Base-by-base conservation (phyloP, 2,329 filamentous ascomycete species). In the Aspergillus quadrilineatus region DNA sequence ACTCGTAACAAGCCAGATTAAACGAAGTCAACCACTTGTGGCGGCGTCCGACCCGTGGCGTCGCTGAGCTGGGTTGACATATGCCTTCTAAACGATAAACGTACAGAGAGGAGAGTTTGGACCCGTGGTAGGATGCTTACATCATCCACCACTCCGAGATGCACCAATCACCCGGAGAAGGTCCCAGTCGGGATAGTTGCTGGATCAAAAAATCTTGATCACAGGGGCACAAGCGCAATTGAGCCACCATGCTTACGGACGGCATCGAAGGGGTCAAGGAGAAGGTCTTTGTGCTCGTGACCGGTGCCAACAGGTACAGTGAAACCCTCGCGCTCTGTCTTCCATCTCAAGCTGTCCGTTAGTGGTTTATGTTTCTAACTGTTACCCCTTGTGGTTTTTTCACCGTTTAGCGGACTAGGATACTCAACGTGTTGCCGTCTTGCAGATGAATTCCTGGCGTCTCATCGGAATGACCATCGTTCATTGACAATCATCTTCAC, bases 361-460 rank as follows among this genome's bases (percentile, higher is more conserved):
- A 1, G 9, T 50, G 44, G 55, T 50, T 39, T 32, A 32, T 50
- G 22, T 41, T 52, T 54, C 59, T 62, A 37, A 60, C 57, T 49
- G 55, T n/a, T 34, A 37, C 29, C 17, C 50, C 57, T 56, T 63
- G 53, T n/a, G 45, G 32, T 53, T 44, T 32, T 42, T 50, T 41
- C 45, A 37, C 50, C 52, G 59, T 42, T 26, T 73, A 97, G 93
- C 71, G 93, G 93, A 59, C 85, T 97, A 44, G 93, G 93, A 44
- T 89, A 93, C 66, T 87, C 88, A 54, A 92, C 90, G 64, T 89
- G 89, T 71, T 85, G 89, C 68, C 89, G 91, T 59, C 81, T 96
- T 55, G 93, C 96, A 65, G 90, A 96, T 77, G 90, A 96, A 67
- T 97, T 96, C 78, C 85, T 96, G 58, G 77, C 80, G 57, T 84